Base-by-base conservation (phyloP, 1,139 yeast genomes). In the Magnusiomyces tetraspermus region DNA sequence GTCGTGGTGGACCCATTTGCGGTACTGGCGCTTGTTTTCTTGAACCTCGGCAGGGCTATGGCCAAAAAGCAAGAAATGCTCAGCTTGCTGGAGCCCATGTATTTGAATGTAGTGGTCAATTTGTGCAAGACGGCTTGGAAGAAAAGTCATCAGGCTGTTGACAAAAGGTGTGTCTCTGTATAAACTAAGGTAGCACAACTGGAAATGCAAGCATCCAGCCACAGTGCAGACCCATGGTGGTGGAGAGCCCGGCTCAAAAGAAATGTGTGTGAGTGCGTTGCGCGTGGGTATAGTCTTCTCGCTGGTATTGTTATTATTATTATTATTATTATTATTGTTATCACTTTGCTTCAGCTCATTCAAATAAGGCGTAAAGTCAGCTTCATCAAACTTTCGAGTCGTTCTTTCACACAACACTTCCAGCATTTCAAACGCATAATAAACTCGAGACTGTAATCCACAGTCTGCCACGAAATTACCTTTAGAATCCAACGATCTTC, bases 351-450 rank as follows among this genome's bases (percentile, higher is more conserved):
- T n/a, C n/a, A 33, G 38, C 17, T 15, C 38, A 15, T 33, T 33
- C 17, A 33, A 15, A 15, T 33, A 15, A 4, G 38, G 38, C 10
- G 38, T 24, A 28, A 50, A 28, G 21, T 50, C 45, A 19, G 52
- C 49, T n/a, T 43, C 44, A 31, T 44, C 31, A 41, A 33, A 21
- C 33, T 46, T 15, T 15, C 49, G 15, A 31, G 38, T 36, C 3
- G 46, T 23, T 11, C 47, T 31, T 22, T 24, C 47, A 23, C 43
- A n/a, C 21, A 48, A 49, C 19, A 56, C 59, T n/a, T 58, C 60
- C 67, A 69, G 66, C 31, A 63, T 59, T 37, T 66, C 67, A 31
- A 67, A 58, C 15, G 64, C 71, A 8, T 67, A 59, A 33, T 60
- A 62, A n/a, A 67, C 48, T 15, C 70, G 58, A 2, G 59, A 59